These are phyloP conservation scores for Sonneratia alba DNA, from an alignment of 345 rosid genomes.

Conservation along the genomic window DNA sequence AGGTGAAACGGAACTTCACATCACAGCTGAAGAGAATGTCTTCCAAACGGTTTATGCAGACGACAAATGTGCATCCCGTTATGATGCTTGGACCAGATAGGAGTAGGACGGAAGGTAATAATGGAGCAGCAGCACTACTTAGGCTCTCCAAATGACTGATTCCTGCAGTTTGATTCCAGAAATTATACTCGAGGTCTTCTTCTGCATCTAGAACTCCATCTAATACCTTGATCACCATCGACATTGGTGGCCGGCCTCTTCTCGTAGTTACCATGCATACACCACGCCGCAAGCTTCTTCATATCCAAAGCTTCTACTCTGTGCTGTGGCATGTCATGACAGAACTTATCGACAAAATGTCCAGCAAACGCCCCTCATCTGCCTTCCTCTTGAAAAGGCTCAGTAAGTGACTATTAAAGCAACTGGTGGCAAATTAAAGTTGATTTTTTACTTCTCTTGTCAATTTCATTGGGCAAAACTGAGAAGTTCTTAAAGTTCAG, in stretches of 20 bases:
- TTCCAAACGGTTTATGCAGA: no score
- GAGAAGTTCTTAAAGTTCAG: no score
- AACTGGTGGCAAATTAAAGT: no score
- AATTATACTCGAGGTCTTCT: slow-evolving; percentile 8
- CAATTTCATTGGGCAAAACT: no score
- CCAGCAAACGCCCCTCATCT: slow-evolving; percentile 10
- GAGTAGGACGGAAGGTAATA: neutral
- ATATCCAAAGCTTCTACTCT: slow-evolving; percentile 13
- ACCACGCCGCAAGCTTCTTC: slow-evolving; percentile 26
- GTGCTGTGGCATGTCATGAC: slow-evolving; percentile 12
- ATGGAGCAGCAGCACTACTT: neutral
- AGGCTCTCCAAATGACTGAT: neutral
- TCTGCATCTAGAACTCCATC: slow-evolving; percentile 9
- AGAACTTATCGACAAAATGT: slow-evolving; percentile 18
- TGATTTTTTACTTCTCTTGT: no score
- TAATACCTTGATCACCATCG: slow-evolving; percentile 14
- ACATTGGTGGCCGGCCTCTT: slow-evolving; percentile 26
- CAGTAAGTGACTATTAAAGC: slow-evolving; percentile 7
- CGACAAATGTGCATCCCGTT: no score
- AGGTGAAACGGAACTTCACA: no score
- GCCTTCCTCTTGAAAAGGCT: slow-evolving; percentile 11
- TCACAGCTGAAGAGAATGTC: no score
- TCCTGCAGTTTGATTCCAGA: neutral
- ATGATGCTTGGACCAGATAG: neutral
- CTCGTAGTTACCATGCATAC: slow-evolving; percentile 16